Conservation (phyloP, 805 yeast genomes). For the Starmerella cellae region DNA sequence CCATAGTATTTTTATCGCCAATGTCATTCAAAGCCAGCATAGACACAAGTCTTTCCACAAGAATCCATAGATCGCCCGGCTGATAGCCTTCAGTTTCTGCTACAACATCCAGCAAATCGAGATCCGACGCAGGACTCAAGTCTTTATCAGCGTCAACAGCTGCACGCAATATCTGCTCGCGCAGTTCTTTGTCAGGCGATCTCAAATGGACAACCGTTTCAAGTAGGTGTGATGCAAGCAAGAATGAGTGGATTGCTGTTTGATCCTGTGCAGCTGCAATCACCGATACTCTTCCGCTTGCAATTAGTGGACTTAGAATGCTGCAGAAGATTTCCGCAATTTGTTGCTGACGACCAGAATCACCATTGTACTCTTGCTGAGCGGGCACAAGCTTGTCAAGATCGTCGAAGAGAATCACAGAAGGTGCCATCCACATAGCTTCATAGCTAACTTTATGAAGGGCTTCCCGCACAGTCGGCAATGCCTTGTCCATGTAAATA, state of each 20-base stretch:
- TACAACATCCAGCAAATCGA: slow-evolving; percentile 34
- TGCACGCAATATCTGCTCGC: slow-evolving; percentile 37
- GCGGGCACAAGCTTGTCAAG: slow-evolving; percentile 60
- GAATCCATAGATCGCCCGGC: slow-evolving; percentile 63
- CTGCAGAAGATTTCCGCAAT: slow-evolving; percentile 47
- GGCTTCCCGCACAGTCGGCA: slow-evolving; percentile 35
- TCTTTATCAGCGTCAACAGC: slow-evolving; percentile 29
- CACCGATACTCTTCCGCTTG: slow-evolving; percentile 38
- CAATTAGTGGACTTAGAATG: slow-evolving; percentile 32
- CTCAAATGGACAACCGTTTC: slow-evolving; percentile 47
- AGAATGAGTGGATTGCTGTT: slow-evolving; percentile 46
- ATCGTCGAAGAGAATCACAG: slow-evolving; percentile 64
- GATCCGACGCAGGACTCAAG: slow-evolving; percentile 29
- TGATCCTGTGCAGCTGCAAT: slow-evolving; percentile 52
- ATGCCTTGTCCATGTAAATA: slow-evolving; percentile 41
- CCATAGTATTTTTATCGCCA: neutral
- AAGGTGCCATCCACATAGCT: slow-evolving; percentile 66
- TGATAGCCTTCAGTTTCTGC: slow-evolving; percentile 77
- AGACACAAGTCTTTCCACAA: slow-evolving; percentile 45
- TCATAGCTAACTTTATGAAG: slow-evolving; percentile 35
- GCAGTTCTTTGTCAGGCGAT: slow-evolving; percentile 55
- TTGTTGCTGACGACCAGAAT: slow-evolving; percentile 49
- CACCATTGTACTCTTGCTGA: slow-evolving; percentile 39
- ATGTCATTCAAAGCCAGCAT: slow-evolving; percentile 8
- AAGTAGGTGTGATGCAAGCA: slow-evolving; percentile 57